phyloP scores from a whole-genome alignment of 257 asterid species.

The Ophiorrhiza pumila region DNA sequence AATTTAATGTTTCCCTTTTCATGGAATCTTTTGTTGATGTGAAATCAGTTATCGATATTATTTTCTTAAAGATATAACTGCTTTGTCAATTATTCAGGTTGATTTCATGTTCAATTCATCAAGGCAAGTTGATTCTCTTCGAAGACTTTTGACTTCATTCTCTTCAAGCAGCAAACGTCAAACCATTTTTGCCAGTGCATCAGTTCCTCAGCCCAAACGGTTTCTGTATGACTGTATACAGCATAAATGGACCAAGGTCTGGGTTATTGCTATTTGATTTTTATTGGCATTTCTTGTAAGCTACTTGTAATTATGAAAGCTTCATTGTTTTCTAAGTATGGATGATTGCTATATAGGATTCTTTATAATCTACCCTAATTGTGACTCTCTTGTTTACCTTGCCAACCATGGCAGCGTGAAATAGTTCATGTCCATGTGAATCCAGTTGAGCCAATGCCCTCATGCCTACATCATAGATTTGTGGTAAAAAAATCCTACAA shows the following conservation, averaged over 20 bases:
- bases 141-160: conserved; percentile 75
- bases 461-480: conserved; percentile 79
- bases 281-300: conserved; percentile 5
- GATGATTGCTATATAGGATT: not conserved
- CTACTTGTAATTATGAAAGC: conserved; percentile 18
- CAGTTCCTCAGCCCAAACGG: conserved; percentile 86
- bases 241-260: conserved; percentile 95
- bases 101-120: conserved; percentile 92
- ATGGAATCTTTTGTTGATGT: not conserved
- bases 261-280: conserved; percentile 9
- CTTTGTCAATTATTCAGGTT: conserved; percentile 47
- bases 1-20: not conserved
- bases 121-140: conserved; percentile 70
- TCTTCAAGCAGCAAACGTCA: conserved; percentile 73
- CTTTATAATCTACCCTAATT: not conserved
- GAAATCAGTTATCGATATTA: not conserved
- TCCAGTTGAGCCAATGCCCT: conserved; percentile 81
- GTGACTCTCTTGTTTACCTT: conserved; percentile 12
- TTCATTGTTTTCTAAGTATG: not conserved
- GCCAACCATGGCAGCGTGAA: conserved; percentile 52
- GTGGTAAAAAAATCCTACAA: conserved; percentile 51
- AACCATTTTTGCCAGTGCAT: conserved; percentile 90
- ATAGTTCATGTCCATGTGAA: conserved; percentile 79
- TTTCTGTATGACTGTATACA: conserved; percentile 77
- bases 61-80: not conserved